Base-by-base conservation (phyloP, 1,139 yeast species). In the Yamadazyma jaroonii region DNA sequence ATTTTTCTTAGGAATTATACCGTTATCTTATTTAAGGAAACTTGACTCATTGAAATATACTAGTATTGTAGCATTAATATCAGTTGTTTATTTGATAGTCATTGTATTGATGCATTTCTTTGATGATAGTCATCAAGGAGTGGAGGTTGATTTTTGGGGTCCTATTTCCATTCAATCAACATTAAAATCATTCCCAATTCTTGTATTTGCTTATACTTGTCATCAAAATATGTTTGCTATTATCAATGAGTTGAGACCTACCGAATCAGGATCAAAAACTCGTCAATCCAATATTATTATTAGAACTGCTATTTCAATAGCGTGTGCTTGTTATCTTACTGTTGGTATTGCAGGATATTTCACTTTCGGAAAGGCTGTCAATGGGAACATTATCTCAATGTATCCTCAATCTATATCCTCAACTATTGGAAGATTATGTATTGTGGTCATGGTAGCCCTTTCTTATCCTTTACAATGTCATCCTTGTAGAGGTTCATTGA, bases 161-260 rank as follows among this genome's bases (percentile, higher is more conserved):
- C 76, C 76, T 0, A 49, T 62, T 15, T 64, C 72, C 11, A 42
- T 61, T 46, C 58, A 56, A 37, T 52, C 57, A 15, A 69, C 76
- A 6, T 53, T 71, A 38, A 48, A 62, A 22, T 65, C 95, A 4
- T 79, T 92, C 52, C 95, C 96, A n/a, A 84, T 92, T 47, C 79
- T 92, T 41, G 85, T 92, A 12, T 88, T 94, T 65, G 97, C 97
- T 3, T 94, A 80, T 60, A 90, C 97, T 0, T 95, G 97, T 45
- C 95, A 92, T 48, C 97, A 92, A 65, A 92, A 84, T 56, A 84
- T 92, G 81, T 90, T 86, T 59, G 83, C 96, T 8, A 85, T 90
- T 38, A 77, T 89, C 52, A 87, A 89, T 54, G 99, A 92, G 62
- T 52, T 62, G 38, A 45, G 52, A 39, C 61, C 60, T 13, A 47